Percentiles rank a stretch among this genome's conserved stretches.
These are phyloP conservation scores for Cryphonectria parasitica DNA, from an alignment of 2,329 filamentous ascomycete genomes.

Conservation along the genomic window DNA sequence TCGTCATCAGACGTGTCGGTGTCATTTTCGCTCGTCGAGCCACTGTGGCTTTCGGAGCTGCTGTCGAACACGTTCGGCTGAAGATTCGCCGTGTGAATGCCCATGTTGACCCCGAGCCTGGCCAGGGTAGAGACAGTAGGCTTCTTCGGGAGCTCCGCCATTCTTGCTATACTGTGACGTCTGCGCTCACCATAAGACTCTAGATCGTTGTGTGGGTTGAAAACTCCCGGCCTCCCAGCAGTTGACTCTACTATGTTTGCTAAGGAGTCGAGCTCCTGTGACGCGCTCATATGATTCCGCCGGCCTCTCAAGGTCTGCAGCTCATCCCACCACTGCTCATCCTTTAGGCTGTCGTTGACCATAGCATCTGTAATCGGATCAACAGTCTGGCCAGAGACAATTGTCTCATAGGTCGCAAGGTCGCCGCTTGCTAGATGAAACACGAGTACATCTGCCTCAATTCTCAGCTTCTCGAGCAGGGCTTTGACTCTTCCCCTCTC, in stretches of 20 bases:
- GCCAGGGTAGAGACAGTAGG: slow-evolving; percentile 56
- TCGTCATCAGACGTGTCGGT: slow-evolving; percentile 33
- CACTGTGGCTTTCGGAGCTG: slow-evolving; percentile 31
- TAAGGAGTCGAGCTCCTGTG: slow-evolving; percentile 49
- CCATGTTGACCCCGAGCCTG: slow-evolving; percentile 66
- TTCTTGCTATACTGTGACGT: slow-evolving; percentile 57
- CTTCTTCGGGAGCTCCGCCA: slow-evolving; percentile 65
- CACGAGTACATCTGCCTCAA: slow-evolving; percentile 77
- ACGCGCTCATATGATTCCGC: slow-evolving; percentile 42
- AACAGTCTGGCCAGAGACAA: slow-evolving; percentile 71
- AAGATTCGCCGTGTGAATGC: slow-evolving; percentile 76
- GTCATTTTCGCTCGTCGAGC: slow-evolving; percentile 34
- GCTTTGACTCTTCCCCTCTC: slow-evolving; percentile 73
- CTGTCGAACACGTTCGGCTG: slow-evolving; percentile 62
- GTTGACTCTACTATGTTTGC: slow-evolving; percentile 50
- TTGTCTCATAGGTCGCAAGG: slow-evolving; percentile 73
- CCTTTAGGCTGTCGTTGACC: slow-evolving; percentile 68
- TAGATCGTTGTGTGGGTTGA: slow-evolving; percentile 45
- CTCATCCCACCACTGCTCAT: slow-evolving; percentile 84
- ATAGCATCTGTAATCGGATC: slow-evolving; percentile 60
- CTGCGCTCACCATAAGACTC: slow-evolving; percentile 37
- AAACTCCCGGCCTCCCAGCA: slow-evolving; percentile 47
- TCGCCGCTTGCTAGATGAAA: slow-evolving; percentile 80
- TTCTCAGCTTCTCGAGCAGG: slow-evolving; percentile 78
- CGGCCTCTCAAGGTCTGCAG: slow-evolving; percentile 60